A percentile compares a stretch with the other conserved stretches of the same genome.
Evolutionary conservation across 768 basidiomycete species (phyloP).

Genomic region (Tricholoma terreum): DNA sequence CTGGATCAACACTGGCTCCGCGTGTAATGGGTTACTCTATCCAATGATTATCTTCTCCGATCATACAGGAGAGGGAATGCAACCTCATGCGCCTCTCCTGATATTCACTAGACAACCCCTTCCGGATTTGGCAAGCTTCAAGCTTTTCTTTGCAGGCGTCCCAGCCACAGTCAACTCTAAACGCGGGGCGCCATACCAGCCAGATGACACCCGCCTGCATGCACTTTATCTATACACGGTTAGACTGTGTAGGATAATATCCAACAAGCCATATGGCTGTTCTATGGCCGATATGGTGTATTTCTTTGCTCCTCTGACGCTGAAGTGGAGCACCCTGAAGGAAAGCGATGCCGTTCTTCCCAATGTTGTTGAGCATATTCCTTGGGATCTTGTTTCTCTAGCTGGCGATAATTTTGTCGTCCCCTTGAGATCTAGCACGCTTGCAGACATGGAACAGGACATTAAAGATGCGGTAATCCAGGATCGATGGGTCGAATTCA

Average conservation of each 20-base stretch:
- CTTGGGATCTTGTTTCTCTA: constrained; percentile 59
- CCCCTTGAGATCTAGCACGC: constrained; percentile 39
- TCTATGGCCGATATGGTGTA: constrained; percentile 53
- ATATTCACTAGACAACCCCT: constrained; percentile 68
- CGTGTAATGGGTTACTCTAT: constrained; percentile 40
- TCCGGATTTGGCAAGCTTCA: constrained; percentile 53
- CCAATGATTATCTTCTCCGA: constrained; percentile 51
- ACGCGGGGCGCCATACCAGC: constrained; percentile 46
- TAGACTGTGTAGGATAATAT: constrained; percentile 55
- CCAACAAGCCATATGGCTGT: constrained; percentile 69
- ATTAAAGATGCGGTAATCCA: constrained; percentile 68
- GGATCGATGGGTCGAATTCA: constrained; percentile 75
- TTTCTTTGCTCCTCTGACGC: constrained; percentile 61
- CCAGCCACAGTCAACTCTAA: constrained; percentile 41
- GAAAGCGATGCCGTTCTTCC: constrained; percentile 24
- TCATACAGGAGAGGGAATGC: constrained; percentile 25
- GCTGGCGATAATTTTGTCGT: constrained; percentile 52
- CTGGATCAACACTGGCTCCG: constrained; percentile 48
- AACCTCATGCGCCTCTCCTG: constrained; percentile 54
- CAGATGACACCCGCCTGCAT: constrained; percentile 45
- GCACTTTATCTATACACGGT: constrained; percentile 60
- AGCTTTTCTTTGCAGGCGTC: constrained; percentile 55
- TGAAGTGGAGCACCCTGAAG: constrained; percentile 33
- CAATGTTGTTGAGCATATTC: constrained; percentile 46
- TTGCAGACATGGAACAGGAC: constrained; percentile 40